A percentile compares a stretch with the other conserved stretches of the same genome.
Conservation (phyloP, 1,284 basidiomycete species). For the Hemileia vastatrix region DNA sequence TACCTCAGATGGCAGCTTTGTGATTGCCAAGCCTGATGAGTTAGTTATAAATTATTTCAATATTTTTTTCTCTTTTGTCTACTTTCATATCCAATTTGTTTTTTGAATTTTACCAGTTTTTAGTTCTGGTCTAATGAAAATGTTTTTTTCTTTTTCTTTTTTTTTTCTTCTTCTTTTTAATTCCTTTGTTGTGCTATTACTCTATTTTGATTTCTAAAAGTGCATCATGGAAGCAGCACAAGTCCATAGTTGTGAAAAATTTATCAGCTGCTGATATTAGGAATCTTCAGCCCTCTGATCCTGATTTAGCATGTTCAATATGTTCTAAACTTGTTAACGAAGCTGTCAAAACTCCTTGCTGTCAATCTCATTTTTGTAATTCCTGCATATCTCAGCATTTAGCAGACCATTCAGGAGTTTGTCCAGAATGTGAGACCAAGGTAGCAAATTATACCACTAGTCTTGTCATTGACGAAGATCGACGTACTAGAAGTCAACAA, state of each 20-base stretch:
- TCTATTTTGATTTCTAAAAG: slow-evolving; percentile 47
- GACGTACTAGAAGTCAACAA: slow-evolving; percentile 62
- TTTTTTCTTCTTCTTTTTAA: slow-evolving; percentile 12
- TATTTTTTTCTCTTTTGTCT: too few species aligned
- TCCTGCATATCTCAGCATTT: slow-evolving; percentile 86
- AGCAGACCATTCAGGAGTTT: slow-evolving; percentile 82
- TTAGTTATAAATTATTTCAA: too few species aligned
- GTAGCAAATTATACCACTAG: slow-evolving; percentile 62
- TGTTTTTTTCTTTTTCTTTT: neutral
- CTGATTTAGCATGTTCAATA: slow-evolving; percentile 68
- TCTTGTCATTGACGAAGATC: slow-evolving; percentile 64
- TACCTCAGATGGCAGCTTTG: slow-evolving; percentile 90
- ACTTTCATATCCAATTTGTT: too few species aligned
- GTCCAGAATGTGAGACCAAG: slow-evolving; percentile 76
- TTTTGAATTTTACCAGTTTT: neutral
- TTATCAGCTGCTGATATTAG: slow-evolving; percentile 74
- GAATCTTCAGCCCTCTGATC: slow-evolving; percentile 64
- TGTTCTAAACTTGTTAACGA: slow-evolving; percentile 82
- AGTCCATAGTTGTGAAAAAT: slow-evolving; percentile 59
- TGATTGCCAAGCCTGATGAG: slow-evolving; percentile 85
- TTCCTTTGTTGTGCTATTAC: neutral
- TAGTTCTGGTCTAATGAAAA: neutral
- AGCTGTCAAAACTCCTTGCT: slow-evolving; percentile 83
- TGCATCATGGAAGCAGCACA: slow-evolving; percentile 84
- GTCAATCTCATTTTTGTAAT: slow-evolving; percentile 79